Base-by-base conservation (phyloP, 352 stramenopile species). In the Phytophthora citricola region DNA sequence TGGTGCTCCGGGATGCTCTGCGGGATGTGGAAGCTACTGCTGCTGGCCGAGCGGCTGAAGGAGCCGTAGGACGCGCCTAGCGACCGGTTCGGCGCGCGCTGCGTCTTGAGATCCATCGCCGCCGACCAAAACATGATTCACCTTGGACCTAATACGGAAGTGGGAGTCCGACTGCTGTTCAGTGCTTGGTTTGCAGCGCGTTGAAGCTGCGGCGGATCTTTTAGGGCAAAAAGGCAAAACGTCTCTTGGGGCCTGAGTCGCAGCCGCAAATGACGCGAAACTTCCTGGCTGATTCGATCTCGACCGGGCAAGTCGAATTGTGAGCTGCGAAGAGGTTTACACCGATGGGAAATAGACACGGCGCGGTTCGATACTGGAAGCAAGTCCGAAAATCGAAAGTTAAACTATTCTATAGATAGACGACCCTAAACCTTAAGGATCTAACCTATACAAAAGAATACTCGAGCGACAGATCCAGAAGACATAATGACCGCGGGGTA, bases 1-100 rank as follows among this genome's bases (percentile, higher is more conserved):
- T 91, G 78, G 76, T 93, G 75, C 53, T 93, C 84, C 2, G 84
- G 84, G 57, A 93, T 93, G 61, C 83, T 92, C 68, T 90, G 71
- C 15, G 83, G 81, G 53, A 92, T 89, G 59, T 78, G 78, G 54
- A 89, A 87, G 66, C 64, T 77, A 46, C 60, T 69, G 45, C 45
- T 63, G 58, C 59, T 75, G 47, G 41, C 40, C 6, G 65, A 63
- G 50, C 76, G 71, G 40, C 58, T 71, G 64, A 90, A 90, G n/a
- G 84, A 92, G 27, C 84, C 82, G 59, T 92, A 92, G 15, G 72
- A 80, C 70, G 40, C 4, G 5, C 32, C 32, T 14, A 39, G 46
- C 36, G 63, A 22, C 22, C 69, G 69, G 32, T 17, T 51, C 26
- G 50, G 66, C 41, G 67, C 59, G 39, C 63, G 61, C 44, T 77